These are phyloP conservation scores for Cyclocybe cylindracea DNA, from an alignment of 768 basidiomycete species.

Conservation along the genomic window DNA sequence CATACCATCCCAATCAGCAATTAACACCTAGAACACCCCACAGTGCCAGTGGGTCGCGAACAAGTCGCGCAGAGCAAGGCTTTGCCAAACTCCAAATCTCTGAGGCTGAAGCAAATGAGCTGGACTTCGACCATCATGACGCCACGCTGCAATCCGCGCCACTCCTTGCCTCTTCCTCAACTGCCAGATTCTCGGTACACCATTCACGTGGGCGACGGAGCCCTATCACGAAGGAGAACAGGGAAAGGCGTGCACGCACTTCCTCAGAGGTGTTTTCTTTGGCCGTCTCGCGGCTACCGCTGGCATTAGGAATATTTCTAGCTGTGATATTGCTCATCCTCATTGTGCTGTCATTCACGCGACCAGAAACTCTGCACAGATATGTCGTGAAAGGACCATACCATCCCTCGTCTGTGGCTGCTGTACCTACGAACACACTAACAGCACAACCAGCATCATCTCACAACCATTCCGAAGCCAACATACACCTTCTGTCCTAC, in stretches of 20 bases:
- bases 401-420: too few species aligned
- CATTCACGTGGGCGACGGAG: slow-evolving; percentile 34
- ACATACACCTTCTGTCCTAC: slow-evolving; percentile 44
- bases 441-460: slow-evolving; percentile 12
- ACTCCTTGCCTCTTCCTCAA: slow-evolving; percentile 48
- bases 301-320: slow-evolving; percentile 45
- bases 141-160: slow-evolving; percentile 45
- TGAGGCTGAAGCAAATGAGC: slow-evolving; percentile 30
- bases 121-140: slow-evolving; percentile 33
- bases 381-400: slow-evolving; percentile 30
- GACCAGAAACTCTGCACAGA: slow-evolving; percentile 46
- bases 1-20: slow-evolving; percentile 34
- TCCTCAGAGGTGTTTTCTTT: slow-evolving; percentile 18
- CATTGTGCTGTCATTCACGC: slow-evolving; percentile 48
- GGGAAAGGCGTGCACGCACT: slow-evolving; percentile 7
- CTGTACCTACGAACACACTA: background rate
- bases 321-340: slow-evolving; percentile 48
- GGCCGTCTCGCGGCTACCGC: slow-evolving; percentile 34
- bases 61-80: slow-evolving; percentile 57
- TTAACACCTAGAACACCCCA: slow-evolving; percentile 66
- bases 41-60: slow-evolving; percentile 38
- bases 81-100: slow-evolving; percentile 51
- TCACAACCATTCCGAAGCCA: slow-evolving; percentile 12
- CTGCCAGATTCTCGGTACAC: slow-evolving; percentile 35
- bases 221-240: slow-evolving; percentile 6